Base-by-base conservation (phyloP, 2,329 filamentous ascomycete species). In the Cordyceps fumosorosea region DNA sequence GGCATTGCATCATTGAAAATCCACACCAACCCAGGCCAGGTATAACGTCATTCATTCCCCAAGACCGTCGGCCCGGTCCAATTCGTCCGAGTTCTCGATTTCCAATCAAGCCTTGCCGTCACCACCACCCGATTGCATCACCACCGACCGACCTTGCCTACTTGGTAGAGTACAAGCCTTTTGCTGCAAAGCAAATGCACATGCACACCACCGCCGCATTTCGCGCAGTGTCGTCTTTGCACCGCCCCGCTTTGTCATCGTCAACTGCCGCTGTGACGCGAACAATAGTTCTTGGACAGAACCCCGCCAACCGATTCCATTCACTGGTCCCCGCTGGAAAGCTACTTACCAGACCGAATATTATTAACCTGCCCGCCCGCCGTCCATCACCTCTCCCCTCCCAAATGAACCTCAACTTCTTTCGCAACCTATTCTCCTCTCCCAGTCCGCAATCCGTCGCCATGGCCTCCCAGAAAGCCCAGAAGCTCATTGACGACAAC, bases 401-500 rank as follows among this genome's bases (percentile, higher is more conserved):
- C 52, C 57, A 32, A 65, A 85, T 85, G 81, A 90, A 86, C 79
- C 81, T 85, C 81, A 90, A 86, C 79, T 82, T 93, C 76, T 78
- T 90, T 72, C 84, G 86, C 72, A 82, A 84, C 73, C 81, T 96
- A 73, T 95, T 96, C 76, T 80, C 80, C 69, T 76, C 80, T 74
- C 79, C 81, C 69, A 75, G 81, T 60, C 74, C 79, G 73, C 80
- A 82, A 75, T 81, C 89, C 69, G 81, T 84, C 78, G 84, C 79
- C 71, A 96, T 96, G 90, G 87, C 90, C 72, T 91, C 90, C 79
- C 82, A 84, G 66, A 96, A 96, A 78, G 90, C 90, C 65, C 86
- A 96, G 77, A 76, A 81, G 72, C 87, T 97, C 79, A 96, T 98
- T 76, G 86, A 95, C 77, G 87, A 93, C 73, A 95, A 96, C 80